Evolutionary conservation across 1,284 basidiomycete genomes (phyloP).

Genomic region (Anthracocystis walkeri): DNA sequence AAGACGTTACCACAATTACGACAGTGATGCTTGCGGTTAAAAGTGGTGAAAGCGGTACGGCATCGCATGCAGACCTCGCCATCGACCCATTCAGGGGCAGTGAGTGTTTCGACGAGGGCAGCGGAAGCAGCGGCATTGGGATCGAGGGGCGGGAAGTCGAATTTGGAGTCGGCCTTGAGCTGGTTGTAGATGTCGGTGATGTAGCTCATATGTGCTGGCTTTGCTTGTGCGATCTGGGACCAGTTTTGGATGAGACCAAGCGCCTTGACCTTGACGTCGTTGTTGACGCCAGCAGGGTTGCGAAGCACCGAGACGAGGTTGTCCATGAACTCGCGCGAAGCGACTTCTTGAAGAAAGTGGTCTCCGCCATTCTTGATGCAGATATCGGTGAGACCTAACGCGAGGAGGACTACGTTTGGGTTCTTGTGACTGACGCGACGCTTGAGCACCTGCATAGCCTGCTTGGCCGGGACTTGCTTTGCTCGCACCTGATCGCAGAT

Average conservation of each 20-base stretch:
- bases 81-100: constrained; percentile 92
- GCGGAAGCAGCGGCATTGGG: constrained; percentile 73
- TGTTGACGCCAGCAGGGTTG: constrained; percentile 75
- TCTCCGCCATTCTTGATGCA: constrained; percentile 99
- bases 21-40: constrained; percentile 98
- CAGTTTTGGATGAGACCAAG: constrained; percentile 88
- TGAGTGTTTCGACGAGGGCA: constrained; percentile 65
- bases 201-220: constrained; percentile 72
- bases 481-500: constrained; percentile 95
- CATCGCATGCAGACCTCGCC: constrained; percentile 94
- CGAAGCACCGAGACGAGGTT: constrained; percentile 86
- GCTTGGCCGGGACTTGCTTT: constrained; percentile 85
- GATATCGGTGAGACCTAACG: constrained; percentile 84
- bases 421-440: constrained; percentile 91
- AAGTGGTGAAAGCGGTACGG: constrained; percentile 89
- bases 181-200: constrained; percentile 64
- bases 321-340: constrained; percentile 90
- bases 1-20: constrained; percentile 97
- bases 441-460: constrained; percentile 89
- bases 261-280: constrained; percentile 85
- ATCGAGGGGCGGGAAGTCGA: constrained; percentile 85
- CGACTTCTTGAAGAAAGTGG: constrained; percentile 77
- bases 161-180: constrained; percentile 72
- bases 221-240: constrained; percentile 88
- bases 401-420: constrained; percentile 91